Evolutionary conservation across 1,139 yeast species (phyloP).

Genomic region (Protomyces lactucae-debilis): DNA sequence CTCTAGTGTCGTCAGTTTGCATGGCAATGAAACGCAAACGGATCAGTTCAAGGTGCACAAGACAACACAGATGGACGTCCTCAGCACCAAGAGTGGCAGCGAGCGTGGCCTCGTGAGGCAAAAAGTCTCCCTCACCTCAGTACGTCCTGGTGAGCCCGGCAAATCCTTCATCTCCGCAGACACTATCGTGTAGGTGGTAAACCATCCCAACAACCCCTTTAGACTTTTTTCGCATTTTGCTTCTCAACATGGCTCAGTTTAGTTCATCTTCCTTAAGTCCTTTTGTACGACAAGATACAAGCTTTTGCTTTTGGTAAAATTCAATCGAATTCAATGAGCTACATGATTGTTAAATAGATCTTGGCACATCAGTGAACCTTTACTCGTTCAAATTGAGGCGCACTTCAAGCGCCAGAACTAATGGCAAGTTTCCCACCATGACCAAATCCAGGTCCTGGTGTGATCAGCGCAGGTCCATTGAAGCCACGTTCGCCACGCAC

Average conservation of each 20-base stretch:
- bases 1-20: background rate
- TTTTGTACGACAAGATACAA: background rate
- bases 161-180: background rate
- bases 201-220: background rate
- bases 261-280: background rate
- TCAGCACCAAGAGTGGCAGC: background rate
- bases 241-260: background rate
- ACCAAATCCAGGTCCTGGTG: background rate
- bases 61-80: background rate
- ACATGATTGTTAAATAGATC: too few relatives aligned
- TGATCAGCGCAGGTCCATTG: background rate
- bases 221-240: background rate
- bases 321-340: background rate
- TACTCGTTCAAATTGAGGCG: background rate
- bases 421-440: background rate
- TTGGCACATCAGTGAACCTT: background rate
- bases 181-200: background rate
- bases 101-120: background rate
- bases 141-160: background rate
- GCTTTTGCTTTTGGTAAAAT: background rate
- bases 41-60: background rate
- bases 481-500: background rate
- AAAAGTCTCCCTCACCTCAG: background rate
- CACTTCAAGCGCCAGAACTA: background rate
- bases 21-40: background rate